These are phyloP conservation scores for Leptodontidium sp. DNA, from an alignment of 2,329 filamentous ascomycete species.

Conservation along the genomic window DNA sequence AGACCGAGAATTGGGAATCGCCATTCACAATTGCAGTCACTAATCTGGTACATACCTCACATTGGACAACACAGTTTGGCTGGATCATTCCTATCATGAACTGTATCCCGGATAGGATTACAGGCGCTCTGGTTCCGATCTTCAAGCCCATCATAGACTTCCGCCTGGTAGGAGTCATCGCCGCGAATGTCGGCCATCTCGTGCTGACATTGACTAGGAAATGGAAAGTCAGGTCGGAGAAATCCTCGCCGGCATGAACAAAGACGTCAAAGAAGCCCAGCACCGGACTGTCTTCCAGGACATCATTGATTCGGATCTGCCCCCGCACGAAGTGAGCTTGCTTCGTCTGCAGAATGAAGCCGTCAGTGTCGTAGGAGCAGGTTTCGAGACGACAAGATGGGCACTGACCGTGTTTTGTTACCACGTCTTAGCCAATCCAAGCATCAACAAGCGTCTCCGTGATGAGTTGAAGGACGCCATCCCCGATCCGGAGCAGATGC, in stretches of 20 bases:
- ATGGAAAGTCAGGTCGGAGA: slow-evolving; percentile 28
- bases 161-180: too few relatives aligned
- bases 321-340: slow-evolving; percentile 48
- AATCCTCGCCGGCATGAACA: slow-evolving; percentile 14
- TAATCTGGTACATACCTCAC: background rate
- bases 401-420: slow-evolving; percentile 44
- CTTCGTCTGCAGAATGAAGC: slow-evolving; percentile 51
- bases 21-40: slow-evolving; percentile 10
- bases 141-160: too few relatives aligned
- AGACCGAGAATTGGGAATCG: slow-evolving; percentile 14
- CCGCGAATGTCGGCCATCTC: background rate
- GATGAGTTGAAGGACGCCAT: slow-evolving; percentile 42
- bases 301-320: slow-evolving; percentile 47
- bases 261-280: slow-evolving; percentile 31
- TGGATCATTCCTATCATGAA: too few relatives aligned
- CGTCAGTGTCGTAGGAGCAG: slow-evolving; percentile 49
- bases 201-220: slow-evolving; percentile 18
- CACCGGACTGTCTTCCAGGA: slow-evolving; percentile 34
- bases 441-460: slow-evolving; percentile 39
- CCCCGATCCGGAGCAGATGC: slow-evolving; percentile 35
- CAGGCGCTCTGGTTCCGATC: too few relatives aligned
- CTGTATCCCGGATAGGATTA: too few relatives aligned
- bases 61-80: slow-evolving; percentile 4
- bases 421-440: slow-evolving; percentile 43
- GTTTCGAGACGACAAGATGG: slow-evolving; percentile 50